These are phyloP conservation scores for Pleurotus pulmonarius DNA, from an alignment of 768 basidiomycete species.

Conservation along the genomic window DNA sequence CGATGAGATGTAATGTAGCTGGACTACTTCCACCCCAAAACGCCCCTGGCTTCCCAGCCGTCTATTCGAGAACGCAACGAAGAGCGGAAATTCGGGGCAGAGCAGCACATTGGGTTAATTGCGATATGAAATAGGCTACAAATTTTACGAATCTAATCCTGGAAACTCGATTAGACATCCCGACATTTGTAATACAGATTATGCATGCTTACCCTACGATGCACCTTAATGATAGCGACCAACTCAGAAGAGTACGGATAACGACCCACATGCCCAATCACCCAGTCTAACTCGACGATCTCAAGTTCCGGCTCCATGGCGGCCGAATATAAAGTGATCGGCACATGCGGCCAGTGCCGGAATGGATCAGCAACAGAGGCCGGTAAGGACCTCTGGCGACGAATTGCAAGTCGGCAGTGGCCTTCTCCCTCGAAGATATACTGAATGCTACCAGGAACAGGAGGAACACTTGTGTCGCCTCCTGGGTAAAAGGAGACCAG, in stretches of 20 bases:
- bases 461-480: conserved; percentile 3
- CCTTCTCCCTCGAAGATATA: conserved; percentile 11
- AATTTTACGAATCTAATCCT: too few species aligned
- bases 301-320: conserved; percentile 10
- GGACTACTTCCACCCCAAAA: too few species aligned
- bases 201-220: too few species aligned
- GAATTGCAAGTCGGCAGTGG: conserved; percentile 10
- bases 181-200: too few species aligned
- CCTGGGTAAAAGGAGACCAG: conserved; percentile 7
- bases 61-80: too few species aligned
- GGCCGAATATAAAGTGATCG: conserved; percentile 16
- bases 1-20: too few species aligned
- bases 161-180: too few species aligned
- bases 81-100: too few species aligned
- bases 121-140: too few species aligned
- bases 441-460: conserved; percentile 18
- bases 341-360: conserved; percentile 16
- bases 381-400: conserved; percentile 8
- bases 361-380: conserved; percentile 14
- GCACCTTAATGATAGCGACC: too few species aligned
- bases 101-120: too few species aligned
- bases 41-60: too few species aligned
- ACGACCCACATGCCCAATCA: conserved; percentile 18
- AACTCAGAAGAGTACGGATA: background rate
- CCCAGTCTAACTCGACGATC: conserved; percentile 14